Evolutionary conservation across 306 rosid genomes (phyloP).

Genomic region (Phaseolus lunatus): DNA sequence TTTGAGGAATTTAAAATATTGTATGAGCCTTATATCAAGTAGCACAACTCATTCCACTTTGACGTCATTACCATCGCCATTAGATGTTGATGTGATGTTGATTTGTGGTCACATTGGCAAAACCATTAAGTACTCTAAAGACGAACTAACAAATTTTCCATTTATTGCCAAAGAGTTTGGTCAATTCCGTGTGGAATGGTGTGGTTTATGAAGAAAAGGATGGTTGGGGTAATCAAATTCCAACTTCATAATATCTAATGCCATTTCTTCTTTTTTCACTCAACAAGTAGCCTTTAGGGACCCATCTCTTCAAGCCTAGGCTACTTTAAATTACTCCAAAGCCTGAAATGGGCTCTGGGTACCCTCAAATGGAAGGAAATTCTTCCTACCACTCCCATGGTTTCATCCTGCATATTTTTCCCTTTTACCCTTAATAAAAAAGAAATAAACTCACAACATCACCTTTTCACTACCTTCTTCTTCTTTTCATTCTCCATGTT

Average conservation of each 20-base stretch:
- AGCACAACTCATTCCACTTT: slow-evolving; percentile 27
- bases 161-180: not conserved
- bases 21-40: slow-evolving; percentile 10
- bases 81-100: slow-evolving; percentile 16
- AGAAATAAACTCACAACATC: too few species aligned
- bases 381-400: too few species aligned
- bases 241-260: not conserved
- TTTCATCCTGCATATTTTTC: too few species aligned
- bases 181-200: slow-evolving; percentile 8
- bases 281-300: too few species aligned
- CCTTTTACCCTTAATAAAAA: too few species aligned
- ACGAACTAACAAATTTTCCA: slow-evolving; percentile 20
- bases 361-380: too few species aligned
- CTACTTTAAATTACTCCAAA: too few species aligned
- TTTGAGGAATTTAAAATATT: slow-evolving; percentile 14
- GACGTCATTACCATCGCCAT: not conserved
- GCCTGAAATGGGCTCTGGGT: too few species aligned
- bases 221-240: not conserved
- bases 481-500: too few species aligned
- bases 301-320: too few species aligned
- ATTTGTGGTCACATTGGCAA: not conserved
- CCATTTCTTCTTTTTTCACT: too few species aligned
- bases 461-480: too few species aligned
- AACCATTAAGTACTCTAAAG: not conserved
- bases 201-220: not conserved